These are phyloP conservation scores for Cystobasidiopsis lactophilus DNA, from an alignment of 768 basidiomycete species.

Conservation along the genomic window DNA sequence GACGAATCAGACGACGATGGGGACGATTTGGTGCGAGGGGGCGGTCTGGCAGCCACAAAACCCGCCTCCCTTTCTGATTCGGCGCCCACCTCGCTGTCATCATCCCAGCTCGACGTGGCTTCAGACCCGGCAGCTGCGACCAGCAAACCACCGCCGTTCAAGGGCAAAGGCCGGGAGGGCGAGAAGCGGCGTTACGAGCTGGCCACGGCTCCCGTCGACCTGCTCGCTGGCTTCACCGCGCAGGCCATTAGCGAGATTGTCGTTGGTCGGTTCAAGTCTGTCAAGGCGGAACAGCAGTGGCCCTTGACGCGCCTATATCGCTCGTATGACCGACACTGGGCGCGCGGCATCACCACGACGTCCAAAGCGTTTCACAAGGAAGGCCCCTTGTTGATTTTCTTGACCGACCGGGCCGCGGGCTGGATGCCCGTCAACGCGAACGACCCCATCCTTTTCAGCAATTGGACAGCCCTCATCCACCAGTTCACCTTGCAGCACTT, in stretches of 20 bases:
- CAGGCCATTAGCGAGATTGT: background rate
- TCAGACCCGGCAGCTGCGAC: background rate
- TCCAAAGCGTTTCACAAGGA: background rate
- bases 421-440: conserved; percentile 1
- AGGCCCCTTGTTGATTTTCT: background rate
- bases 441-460: background rate
- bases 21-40: background rate
- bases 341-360: background rate
- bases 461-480: background rate
- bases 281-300: background rate
- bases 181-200: background rate
- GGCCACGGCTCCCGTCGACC: background rate
- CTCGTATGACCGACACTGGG: background rate
- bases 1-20: background rate
- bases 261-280: background rate
- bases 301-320: background rate
- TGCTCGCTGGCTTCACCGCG: background rate
- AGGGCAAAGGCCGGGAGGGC: background rate
- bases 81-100: background rate
- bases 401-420: background rate
- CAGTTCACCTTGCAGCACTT: background rate
- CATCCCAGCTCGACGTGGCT: background rate
- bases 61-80: too few species aligned
- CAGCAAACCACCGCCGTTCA: background rate
- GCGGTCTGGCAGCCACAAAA: too few species aligned